Percentiles rank a stretch among this genome's conserved stretches.
These are phyloP conservation scores for Paramecium caudatum DNA, from an alignment of 73 alveolate species.

Conservation along the genomic window DNA sequence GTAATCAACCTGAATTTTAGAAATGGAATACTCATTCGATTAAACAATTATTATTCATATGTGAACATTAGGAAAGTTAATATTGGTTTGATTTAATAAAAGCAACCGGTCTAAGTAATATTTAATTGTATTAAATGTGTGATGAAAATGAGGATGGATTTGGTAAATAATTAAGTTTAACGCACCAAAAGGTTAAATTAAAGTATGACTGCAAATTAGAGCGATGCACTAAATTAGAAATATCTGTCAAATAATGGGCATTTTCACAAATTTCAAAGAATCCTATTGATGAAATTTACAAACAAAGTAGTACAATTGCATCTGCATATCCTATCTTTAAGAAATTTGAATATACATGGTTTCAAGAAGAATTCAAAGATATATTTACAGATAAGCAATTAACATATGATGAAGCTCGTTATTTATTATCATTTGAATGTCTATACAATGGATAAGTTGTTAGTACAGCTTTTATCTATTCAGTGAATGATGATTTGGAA, in stretches of 20 bases:
- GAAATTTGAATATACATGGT: constrained; percentile 41
- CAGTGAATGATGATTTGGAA: background rate
- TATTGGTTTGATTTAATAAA: background rate
- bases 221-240: constrained; percentile 16
- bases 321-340: constrained; percentile 11
- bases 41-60: background rate
- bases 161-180: background rate
- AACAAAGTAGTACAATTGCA: background rate
- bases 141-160: constrained; percentile 50
- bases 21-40: constrained; percentile 41
- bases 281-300: background rate
- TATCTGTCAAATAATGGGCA: constrained; percentile 45
- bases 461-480: constrained; percentile 32
- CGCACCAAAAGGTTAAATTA: background rate
- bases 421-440: constrained; percentile 65
- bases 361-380: constrained; percentile 12
- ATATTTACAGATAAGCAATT: constrained; percentile 4
- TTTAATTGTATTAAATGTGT: constrained; percentile 22
- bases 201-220: constrained; percentile 4
- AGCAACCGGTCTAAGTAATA: background rate
- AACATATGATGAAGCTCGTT: constrained; percentile 1
- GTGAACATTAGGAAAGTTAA: background rate
- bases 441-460: constrained; percentile 48
- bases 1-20: constrained; percentile 25
- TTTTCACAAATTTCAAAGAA: constrained; percentile 32